Evolutionary conservation across 805 yeast genomes (phyloP).

Genomic region (Jamesozyma spencerorum): DNA sequence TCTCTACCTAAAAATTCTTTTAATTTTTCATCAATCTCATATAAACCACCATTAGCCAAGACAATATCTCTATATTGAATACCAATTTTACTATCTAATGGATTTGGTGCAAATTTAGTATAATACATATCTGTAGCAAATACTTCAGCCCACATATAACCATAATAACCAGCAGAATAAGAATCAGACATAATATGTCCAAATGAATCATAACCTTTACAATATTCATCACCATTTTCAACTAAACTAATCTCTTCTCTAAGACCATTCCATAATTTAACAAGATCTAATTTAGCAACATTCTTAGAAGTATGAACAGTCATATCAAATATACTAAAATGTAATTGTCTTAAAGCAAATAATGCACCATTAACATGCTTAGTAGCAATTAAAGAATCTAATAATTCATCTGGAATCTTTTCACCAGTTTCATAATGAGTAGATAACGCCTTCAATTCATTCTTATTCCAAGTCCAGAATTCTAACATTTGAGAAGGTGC

Average conservation of each 20-base stretch:
- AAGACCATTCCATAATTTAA: conserved; percentile 53
- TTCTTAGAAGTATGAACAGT: conserved; percentile 49
- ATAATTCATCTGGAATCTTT: conserved; percentile 46
- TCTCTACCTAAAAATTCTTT: conserved; percentile 63
- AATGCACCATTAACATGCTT: conserved; percentile 73
- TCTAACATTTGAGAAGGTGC: conserved; percentile 88
- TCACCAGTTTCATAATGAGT: conserved; percentile 57
- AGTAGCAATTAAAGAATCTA: conserved; percentile 49
- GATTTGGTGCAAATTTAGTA: conserved; percentile 56
- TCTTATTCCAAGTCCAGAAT: conserved; percentile 75
- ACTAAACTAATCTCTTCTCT: conserved; percentile 55
- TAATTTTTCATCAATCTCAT: conserved; percentile 58
- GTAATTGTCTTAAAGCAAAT: conserved; percentile 64
- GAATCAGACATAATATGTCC: conserved; percentile 76
- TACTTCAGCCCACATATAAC: conserved; percentile 78
- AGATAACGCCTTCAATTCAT: conserved; percentile 49
- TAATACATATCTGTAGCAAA: conserved; percentile 79
- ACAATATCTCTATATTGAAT: conserved; percentile 60
- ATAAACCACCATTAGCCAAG: conserved; percentile 62
- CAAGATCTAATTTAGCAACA: conserved; percentile 39
- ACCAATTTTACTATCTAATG: conserved; percentile 56
- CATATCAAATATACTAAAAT: conserved; percentile 73
- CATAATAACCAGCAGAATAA: conserved; percentile 80
- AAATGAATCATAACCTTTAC: conserved; percentile 68
- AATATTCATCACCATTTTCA: conserved; percentile 42